phyloP scores from a whole-genome alignment of 2,329 filamentous ascomycete genomes.

The Raffaelea albimanens region DNA sequence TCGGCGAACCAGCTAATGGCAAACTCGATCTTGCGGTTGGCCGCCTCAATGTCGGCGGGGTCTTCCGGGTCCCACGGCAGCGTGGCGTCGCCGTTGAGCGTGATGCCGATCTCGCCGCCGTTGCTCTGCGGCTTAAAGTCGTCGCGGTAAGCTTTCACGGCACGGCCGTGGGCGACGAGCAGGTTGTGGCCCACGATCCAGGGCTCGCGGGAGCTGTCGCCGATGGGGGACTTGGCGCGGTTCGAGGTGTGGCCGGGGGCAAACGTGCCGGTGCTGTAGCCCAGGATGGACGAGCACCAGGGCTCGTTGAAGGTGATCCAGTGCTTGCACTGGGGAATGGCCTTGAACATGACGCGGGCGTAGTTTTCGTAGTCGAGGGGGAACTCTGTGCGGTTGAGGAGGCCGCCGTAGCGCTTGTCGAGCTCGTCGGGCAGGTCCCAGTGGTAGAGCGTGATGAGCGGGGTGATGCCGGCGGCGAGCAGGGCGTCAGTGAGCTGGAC shows the following conservation, averaged over 20 bases:
- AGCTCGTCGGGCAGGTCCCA: slow-evolving; percentile 79
- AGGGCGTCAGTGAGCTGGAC: slow-evolving; percentile 70
- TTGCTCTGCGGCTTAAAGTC: slow-evolving; percentile 61
- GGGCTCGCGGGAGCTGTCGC: slow-evolving; percentile 67
- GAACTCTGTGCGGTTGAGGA: slow-evolving; percentile 75
- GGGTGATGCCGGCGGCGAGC: slow-evolving; percentile 64
- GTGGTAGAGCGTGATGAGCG: slow-evolving; percentile 77
- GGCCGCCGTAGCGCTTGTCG: slow-evolving; percentile 71
- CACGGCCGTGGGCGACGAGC: slow-evolving; percentile 68
- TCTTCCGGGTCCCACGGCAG: slow-evolving; percentile 77
- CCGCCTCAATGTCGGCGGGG: slow-evolving; percentile 64
- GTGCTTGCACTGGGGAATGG: slow-evolving; percentile 67
- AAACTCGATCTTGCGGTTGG: slow-evolving; percentile 76
- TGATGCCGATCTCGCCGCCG: slow-evolving; percentile 76
- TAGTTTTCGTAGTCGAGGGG: slow-evolving; percentile 73
- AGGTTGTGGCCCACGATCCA: slow-evolving; percentile 79
- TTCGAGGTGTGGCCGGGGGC: slow-evolving; percentile 78
- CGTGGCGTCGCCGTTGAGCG: slow-evolving; percentile 73
- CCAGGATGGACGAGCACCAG: slow-evolving; percentile 74
- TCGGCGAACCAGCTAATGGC: slow-evolving; percentile 83
- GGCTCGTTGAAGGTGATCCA: slow-evolving; percentile 93
- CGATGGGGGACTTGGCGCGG: slow-evolving; percentile 57
- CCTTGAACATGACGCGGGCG: slow-evolving; percentile 65
- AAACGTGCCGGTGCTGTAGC: slow-evolving; percentile 68
- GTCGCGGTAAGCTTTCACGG: slow-evolving; percentile 73